Conservation (phyloP, 495 filamentous ascomycete genomes). For the Aspergillus indologenus region DNA sequence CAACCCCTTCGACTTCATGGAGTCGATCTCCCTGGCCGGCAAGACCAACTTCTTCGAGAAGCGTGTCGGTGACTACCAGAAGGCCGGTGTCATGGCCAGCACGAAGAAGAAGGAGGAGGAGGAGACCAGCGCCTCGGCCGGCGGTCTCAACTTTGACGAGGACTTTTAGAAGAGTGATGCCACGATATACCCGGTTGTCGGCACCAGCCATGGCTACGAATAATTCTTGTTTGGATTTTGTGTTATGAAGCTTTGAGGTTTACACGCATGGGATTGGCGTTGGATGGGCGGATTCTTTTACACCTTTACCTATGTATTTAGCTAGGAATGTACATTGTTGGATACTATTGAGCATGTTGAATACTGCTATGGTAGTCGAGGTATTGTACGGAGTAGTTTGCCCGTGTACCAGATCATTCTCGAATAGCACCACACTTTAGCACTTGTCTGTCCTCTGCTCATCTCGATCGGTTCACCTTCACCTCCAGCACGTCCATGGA, state of each 20-base stretch:
- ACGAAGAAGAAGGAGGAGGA: constrained; percentile 75
- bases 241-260: constrained; percentile 28
- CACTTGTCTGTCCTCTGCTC: no score
- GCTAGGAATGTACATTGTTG: constrained; percentile 8
- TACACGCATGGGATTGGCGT: constrained; percentile 44
- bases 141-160: constrained; percentile 91
- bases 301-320: not conserved
- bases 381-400: no score
- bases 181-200: constrained; percentile 27
- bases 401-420: no score
- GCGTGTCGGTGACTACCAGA: constrained; percentile 98
- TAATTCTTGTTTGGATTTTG: constrained; percentile 24
- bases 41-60: constrained; percentile 99
- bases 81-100: constrained; percentile 96
- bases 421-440: no score
- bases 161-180: constrained; percentile 69
- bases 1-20: constrained; percentile 99
- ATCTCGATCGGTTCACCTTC: no score
- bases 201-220: constrained; percentile 12
- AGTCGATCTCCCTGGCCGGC: constrained; percentile 95
- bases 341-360: not conserved
- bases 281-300: constrained; percentile 22
- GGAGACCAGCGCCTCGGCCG: constrained; percentile 55
- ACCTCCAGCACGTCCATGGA: no score
- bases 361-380: not conserved